A percentile compares a stretch with the other conserved stretches of the same genome.
phyloP scores from a whole-genome alignment of 2,329 filamentous ascomycete species.

The Hymenoscyphus occultus region DNA sequence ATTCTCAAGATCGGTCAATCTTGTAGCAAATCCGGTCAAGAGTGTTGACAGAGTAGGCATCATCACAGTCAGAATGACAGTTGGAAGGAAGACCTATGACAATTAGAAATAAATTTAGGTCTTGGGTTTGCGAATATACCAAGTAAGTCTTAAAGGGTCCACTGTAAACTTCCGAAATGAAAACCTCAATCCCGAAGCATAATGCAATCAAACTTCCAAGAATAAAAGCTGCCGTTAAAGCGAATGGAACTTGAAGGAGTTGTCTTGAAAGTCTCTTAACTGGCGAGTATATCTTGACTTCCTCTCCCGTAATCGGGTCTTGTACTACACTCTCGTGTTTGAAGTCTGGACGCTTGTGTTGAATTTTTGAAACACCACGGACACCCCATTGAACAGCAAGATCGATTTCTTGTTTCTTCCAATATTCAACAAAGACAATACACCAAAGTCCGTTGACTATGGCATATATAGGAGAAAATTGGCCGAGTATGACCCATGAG shows the following conservation, averaged over 20 bases:
- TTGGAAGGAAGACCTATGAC: conserved; percentile 78
- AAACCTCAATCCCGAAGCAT: conserved; percentile 91
- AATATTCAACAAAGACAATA: conserved; percentile 88
- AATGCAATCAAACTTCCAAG: conserved; percentile 80
- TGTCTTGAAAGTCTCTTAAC: conserved; percentile 62
- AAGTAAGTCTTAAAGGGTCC: conserved; percentile 84
- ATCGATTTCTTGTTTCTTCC: conserved; percentile 90
- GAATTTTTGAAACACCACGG: conserved; percentile 76
- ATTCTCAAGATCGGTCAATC: conserved; percentile 81
- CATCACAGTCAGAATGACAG: conserved; percentile 76
- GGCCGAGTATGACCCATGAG: conserved; percentile 78
- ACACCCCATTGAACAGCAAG: conserved; percentile 87
- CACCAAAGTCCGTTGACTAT: conserved; percentile 80
- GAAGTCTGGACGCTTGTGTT: conserved; percentile 75
- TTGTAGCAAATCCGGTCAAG: conserved; percentile 73
- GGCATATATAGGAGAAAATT: conserved; percentile 80
- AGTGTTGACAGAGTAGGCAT: conserved; percentile 75
- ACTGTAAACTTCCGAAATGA: conserved; percentile 89
- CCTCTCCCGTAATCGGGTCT: conserved; percentile 72
- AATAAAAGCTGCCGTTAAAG: conserved; percentile 65
- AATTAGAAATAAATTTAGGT: conserved; percentile 19
- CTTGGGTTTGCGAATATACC: conserved; percentile 46
- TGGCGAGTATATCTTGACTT: conserved; percentile 58
- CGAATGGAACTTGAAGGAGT: conserved; percentile 70
- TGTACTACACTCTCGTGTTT: conserved; percentile 71